phyloP scores from a whole-genome alignment of 768 basidiomycete genomes.

The Pisolithus tinctorius region DNA sequence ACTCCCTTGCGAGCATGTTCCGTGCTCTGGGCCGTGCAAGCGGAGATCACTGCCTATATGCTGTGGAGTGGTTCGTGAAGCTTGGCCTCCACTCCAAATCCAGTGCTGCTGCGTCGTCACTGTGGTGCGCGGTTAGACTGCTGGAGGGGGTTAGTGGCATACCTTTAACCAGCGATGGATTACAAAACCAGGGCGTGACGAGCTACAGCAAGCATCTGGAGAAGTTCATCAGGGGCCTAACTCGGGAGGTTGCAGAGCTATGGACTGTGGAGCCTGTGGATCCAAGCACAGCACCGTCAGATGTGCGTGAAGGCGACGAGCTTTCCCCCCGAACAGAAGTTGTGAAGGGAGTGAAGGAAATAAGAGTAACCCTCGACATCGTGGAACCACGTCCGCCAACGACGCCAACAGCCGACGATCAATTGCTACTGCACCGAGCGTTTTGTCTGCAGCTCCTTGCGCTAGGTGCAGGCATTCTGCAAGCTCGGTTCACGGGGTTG shows the following conservation, averaged over 20 bases:
- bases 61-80: slow-evolving; percentile 78
- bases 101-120: slow-evolving; percentile 52
- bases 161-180: slow-evolving; percentile 29
- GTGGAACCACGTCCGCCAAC: slow-evolving; percentile 26
- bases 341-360: slow-evolving; percentile 53
- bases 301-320: slow-evolving; percentile 22
- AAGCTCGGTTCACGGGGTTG: slow-evolving; percentile 61
- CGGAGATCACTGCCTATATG: slow-evolving; percentile 62
- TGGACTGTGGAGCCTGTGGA: slow-evolving; percentile 52
- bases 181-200: neutral
- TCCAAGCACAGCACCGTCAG: slow-evolving; percentile 11
- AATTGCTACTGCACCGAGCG: slow-evolving; percentile 62
- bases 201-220: slow-evolving; percentile 44
- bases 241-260: slow-evolving; percentile 57
- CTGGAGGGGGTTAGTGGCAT: slow-evolving; percentile 63
- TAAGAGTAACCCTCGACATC: slow-evolving; percentile 55
- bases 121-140: slow-evolving; percentile 79
- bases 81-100: slow-evolving; percentile 41
- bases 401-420: slow-evolving; percentile 27
- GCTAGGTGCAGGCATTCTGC: slow-evolving; percentile 62
- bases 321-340: slow-evolving; percentile 49
- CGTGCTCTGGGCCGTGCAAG: slow-evolving; percentile 61
- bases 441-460: slow-evolving; percentile 73
- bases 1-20: slow-evolving; percentile 65
- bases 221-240: slow-evolving; percentile 57